Evolutionary conservation across 495 filamentous ascomycete species (phyloP).

Genomic region (Rhypophila decipiens): DNA sequence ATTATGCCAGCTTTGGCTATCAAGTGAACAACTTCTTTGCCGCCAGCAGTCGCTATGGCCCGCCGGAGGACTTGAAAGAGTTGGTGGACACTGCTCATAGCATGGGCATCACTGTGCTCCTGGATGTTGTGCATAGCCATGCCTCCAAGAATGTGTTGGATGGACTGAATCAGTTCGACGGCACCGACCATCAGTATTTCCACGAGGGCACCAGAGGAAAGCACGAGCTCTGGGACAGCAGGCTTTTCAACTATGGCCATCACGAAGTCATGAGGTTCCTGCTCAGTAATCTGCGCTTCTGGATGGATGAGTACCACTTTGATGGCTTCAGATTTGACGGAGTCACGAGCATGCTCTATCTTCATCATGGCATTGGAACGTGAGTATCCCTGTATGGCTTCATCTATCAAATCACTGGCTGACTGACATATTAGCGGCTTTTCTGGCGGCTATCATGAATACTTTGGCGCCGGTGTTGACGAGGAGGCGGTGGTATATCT

Average conservation of each 20-base stretch:
- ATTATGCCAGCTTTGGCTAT: constrained; percentile 98
- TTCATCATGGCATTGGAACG: constrained; percentile 96
- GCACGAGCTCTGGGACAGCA: constrained; percentile 92
- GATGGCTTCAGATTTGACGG: constrained; percentile 98
- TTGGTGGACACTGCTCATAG: constrained; percentile 91
- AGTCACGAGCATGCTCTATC: constrained; percentile 96
- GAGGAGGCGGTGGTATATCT: constrained; percentile 94
- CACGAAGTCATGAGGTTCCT: constrained; percentile 94
- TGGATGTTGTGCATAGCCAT: constrained; percentile 97
- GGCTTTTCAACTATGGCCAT: constrained; percentile 92
- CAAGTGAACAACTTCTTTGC: constrained; percentile 99
- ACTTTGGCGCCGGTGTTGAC: constrained; percentile 89
- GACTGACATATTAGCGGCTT: constrained; percentile 60
- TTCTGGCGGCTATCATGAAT: constrained; percentile 97
- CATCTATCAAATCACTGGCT: background rate
- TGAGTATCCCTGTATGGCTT: constrained; percentile 44
- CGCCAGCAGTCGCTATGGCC: constrained; percentile 89
- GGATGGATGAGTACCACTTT: constrained; percentile 98
- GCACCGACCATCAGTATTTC: constrained; percentile 92
- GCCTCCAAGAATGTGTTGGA: constrained; percentile 95
- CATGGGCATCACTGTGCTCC: constrained; percentile 81
- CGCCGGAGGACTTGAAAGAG: constrained; percentile 93
- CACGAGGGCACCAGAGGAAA: constrained; percentile 75
- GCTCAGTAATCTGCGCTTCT: constrained; percentile 91
- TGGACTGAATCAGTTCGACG: constrained; percentile 91